phyloP scores from a whole-genome alignment of 2,329 filamentous ascomycete species.

The Penicillium sclerotiorum region DNA sequence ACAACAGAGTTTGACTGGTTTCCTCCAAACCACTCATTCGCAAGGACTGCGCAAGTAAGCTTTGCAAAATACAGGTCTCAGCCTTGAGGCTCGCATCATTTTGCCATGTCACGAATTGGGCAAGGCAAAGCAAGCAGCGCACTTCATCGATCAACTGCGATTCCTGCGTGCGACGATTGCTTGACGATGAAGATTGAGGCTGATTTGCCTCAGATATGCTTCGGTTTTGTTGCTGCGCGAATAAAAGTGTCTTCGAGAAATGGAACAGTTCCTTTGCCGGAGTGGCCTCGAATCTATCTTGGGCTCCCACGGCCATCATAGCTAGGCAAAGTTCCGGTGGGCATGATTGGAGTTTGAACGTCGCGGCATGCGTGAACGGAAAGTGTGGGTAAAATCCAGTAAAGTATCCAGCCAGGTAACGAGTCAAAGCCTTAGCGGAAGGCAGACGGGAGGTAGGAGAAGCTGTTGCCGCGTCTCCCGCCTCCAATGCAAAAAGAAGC shows the following conservation, averaged over 20 bases:
- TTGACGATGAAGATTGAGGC: too few species aligned
- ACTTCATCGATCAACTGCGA: constrained; percentile 8
- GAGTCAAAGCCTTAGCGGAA: constrained; percentile 65
- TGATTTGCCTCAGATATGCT: neutral
- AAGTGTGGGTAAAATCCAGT: constrained; percentile 63
- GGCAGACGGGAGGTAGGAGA: constrained; percentile 59
- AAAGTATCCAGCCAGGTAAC: constrained; percentile 69
- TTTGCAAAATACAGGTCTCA: constrained; percentile 29
- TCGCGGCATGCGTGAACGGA: constrained; percentile 67
- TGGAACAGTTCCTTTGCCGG: constrained; percentile 42
- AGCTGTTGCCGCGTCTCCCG: neutral
- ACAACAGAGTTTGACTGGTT: neutral
- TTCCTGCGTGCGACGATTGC: neutral
- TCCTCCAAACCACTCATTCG: constrained; percentile 23
- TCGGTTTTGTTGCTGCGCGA: constrained; percentile 55
- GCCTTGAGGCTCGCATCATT: constrained; percentile 19
- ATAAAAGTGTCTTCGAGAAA: constrained; percentile 62
- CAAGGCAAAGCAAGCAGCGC: constrained; percentile 20
- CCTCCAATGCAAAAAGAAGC: constrained; percentile 7
- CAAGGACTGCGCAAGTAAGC: constrained; percentile 21
- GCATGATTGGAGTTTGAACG: constrained; percentile 61
- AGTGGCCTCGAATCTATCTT: constrained; percentile 47
- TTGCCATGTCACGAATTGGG: constrained; percentile 31
- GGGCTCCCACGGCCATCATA: constrained; percentile 59
- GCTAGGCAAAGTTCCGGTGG: constrained; percentile 67